These are phyloP conservation scores for Syzygium grande DNA, from an alignment of 345 rosid species.

Conservation along the genomic window DNA sequence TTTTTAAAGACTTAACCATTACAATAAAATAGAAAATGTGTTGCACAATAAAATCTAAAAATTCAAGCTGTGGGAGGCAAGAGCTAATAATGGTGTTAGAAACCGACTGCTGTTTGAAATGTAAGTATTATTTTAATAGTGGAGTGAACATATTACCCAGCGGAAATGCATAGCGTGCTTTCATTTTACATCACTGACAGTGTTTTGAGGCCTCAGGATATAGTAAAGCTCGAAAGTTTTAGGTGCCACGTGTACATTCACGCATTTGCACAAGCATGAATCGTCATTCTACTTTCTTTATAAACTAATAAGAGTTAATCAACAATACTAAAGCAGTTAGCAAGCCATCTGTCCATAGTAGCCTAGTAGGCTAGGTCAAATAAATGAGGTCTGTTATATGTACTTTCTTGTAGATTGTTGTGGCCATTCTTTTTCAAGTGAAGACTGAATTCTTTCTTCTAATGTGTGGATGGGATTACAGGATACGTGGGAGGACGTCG, in stretches of 20 bases:
- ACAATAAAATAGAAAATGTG: neutral
- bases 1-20: neutral
- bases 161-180: neutral
- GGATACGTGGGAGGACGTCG: constrained; percentile 93
- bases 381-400: neutral
- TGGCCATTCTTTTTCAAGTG: neutral
- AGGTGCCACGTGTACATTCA: neutral
- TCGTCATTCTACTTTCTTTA: neutral
- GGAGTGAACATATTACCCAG: neutral
- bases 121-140: neutral
- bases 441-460: neutral
- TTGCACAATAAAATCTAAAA: neutral
- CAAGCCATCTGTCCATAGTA: neutral
- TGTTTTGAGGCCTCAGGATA: neutral
- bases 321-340: neutral
- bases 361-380: neutral
- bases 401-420: neutral
- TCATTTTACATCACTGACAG: neutral
- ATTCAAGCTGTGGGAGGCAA: neutral
- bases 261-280: neutral
- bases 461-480: constrained; percentile 18
- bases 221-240: neutral
- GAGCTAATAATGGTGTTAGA: neutral
- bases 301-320: neutral
- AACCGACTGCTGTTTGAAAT: neutral